Evolutionary conservation across 352 stramenopile species (phyloP), one percentile per base, ranked within the genome.

Genomic region (Globisporangium paroecandrum): DNA sequence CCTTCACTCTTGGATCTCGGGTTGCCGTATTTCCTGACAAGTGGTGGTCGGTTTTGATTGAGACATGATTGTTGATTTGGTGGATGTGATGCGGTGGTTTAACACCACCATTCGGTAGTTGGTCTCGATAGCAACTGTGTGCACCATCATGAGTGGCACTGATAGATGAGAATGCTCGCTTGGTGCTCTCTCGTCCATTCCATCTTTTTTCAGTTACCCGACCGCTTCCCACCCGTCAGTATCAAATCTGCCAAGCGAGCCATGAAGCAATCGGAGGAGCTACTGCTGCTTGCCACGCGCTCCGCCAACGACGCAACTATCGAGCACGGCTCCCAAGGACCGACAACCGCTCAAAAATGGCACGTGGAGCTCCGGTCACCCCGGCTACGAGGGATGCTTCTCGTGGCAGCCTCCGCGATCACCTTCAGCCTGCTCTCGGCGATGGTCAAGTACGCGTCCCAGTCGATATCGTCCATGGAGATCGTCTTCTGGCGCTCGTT

Each of bases 401-500:
- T 90, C 32, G 82, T 90, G 20, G 74, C 73, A 13, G 73, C 70
- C 4, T 89, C 84, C 41, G 79, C 82, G 15, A 71, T 91, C 62
- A 74, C 83, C 51, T 79, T 80, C 64, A 91, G 82, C 51, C 74
- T 86, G 59, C 80, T 90, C 61, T 78, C 81, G 25, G 76, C 72
- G 15, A 69, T 89, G 20, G 72, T 86, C 71, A 89, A 90, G 65
- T 81, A 78, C 46, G 75, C 73, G 43, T 71, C 74, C 10, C 71
- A 77, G 41, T 77, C 76, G 24, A 73, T 93, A 64, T 70, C 81
- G 51, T 74, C 77, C 15, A 82, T 89, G 65, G 82, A 93, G 65
- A 82, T 70, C 22, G 70, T 91, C 57, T 93, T 90, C 65, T 93
- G 82, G 82, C 81, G 79, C 15, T 83, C 77, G 5, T 66, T 84